Evolutionary conservation across 139 green algal species (phyloP), one percentile per base, ranked within the genome.

Genomic region (Closterium sp.): DNA sequence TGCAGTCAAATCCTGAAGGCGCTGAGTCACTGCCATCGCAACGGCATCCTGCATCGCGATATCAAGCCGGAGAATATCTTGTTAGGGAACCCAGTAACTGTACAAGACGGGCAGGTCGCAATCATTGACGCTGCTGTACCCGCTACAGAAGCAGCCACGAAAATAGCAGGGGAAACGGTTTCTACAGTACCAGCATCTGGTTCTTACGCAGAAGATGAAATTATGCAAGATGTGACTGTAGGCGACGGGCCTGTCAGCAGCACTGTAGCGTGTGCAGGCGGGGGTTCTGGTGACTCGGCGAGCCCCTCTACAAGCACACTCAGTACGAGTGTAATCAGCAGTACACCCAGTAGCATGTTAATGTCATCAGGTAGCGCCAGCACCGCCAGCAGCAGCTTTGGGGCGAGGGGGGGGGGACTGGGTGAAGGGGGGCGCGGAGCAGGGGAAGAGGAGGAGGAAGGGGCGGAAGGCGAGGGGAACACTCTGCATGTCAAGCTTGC

Each of bases 1-100:
- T 79, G 85, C 85, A 87, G 85, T 24, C 85, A 87, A 31, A 31
- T 87, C 28, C n/a, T 87, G 28, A 30, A 32, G n/a, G 85, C 85
- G 22, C 85, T 87, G n/a, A 31, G 28, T 30, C 85, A 87, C 28
- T 30, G 85, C 85, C 85, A 87, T 31, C 28, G 28, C 9, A 30
- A 87, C 85, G 85, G 85, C 85, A 87, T 87, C 85, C 85, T 87
- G 27, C 85, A 87, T 31, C 85, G 85, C n/a, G 85, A 87, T 24
- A 31, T 87, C 85, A 87, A 87, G 85, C 85, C 85, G 9, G 85
- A 87, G 2, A 87, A 87, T 6, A 31, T 87, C 62, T 79, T 79
- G 27, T 79, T 79, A 24, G 62, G 13, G 19, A 79, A 79, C 62
- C 62, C 62, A 13, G 62, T 79, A 79, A 27, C 62, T 0, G 62